Conservation (phyloP, 2,329 filamentous ascomycete genomes). For the Coniella lustricola region DNA sequence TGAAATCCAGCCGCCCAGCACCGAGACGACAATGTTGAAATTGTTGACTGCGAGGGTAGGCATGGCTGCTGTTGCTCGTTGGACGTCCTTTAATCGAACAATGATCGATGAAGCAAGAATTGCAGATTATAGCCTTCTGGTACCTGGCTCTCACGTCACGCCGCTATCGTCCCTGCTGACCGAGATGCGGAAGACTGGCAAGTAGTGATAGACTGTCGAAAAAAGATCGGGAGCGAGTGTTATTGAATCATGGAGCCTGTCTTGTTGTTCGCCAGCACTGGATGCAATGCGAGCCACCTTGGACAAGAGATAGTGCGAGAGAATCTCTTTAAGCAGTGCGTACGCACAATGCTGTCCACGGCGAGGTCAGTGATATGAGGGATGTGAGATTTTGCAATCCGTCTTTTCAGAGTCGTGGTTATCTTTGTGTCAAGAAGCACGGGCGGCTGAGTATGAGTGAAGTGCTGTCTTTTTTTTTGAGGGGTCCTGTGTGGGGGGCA, state of each 20-base stretch:
- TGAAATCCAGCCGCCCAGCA: slow-evolving; percentile 79
- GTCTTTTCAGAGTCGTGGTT: too few relatives aligned
- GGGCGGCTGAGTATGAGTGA: too few relatives aligned
- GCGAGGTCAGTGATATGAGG: too few relatives aligned
- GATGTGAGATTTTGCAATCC: too few relatives aligned
- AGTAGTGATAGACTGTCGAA: slow-evolving; percentile 23
- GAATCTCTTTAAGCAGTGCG: background rate
- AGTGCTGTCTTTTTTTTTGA: too few relatives aligned
- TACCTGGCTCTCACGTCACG: slow-evolving; percentile 24
- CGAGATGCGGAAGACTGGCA: slow-evolving; percentile 25
- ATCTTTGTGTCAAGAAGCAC: too few relatives aligned
- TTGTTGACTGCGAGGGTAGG: slow-evolving; percentile 45
- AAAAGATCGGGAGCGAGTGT: slow-evolving; percentile 24
- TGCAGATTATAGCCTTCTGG: too few relatives aligned
- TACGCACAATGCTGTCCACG: too few relatives aligned
- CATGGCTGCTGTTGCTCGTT: slow-evolving; percentile 26
- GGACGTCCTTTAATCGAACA: background rate
- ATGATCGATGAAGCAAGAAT: too few relatives aligned
- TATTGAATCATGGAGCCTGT: slow-evolving; percentile 36
- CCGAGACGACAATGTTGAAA: slow-evolving; percentile 78
- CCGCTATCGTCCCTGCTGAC: slow-evolving; percentile 33
- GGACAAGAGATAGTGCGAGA: background rate
- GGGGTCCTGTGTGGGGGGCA: too few relatives aligned
- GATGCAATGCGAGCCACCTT: slow-evolving; percentile 19
- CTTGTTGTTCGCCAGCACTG: slow-evolving; percentile 2